Percentiles rank a stretch among this genome's conserved stretches.
Evolutionary conservation across 2,329 filamentous ascomycete genomes (phyloP).

Genomic region (Arthrobotrys pseudoclavata): DNA sequence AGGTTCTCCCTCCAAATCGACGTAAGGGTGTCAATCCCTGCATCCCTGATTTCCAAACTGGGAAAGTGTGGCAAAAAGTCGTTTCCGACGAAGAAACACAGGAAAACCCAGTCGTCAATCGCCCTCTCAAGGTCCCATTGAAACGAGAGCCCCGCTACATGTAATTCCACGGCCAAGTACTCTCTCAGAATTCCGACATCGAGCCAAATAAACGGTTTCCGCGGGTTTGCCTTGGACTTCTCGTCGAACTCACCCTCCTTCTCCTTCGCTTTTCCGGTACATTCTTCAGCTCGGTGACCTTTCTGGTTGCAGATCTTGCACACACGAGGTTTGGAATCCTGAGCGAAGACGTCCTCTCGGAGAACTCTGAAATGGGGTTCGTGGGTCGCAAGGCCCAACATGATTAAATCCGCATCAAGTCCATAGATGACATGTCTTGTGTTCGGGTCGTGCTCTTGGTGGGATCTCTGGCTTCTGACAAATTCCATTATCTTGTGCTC

Average conservation of each 20-base stretch:
- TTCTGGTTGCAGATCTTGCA: conserved; percentile 93
- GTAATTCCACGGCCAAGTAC: conserved; percentile 90
- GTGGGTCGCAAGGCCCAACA: conserved; percentile 96
- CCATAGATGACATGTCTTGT: conserved; percentile 98
- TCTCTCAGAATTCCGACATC: conserved; percentile 92
- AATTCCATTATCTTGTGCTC: conserved; percentile 99
- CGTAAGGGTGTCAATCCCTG: conserved; percentile 95
- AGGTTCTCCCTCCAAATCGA: conserved; percentile 97
- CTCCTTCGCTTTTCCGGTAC: conserved; percentile 81
- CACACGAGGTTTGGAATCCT: conserved; percentile 83
- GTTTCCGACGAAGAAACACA: conserved; percentile 99
- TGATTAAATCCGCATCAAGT: conserved; percentile 96
- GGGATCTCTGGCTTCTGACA: conserved; percentile 90
- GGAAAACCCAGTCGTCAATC: conserved; percentile 98
- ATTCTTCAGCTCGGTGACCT: conserved; percentile 89
- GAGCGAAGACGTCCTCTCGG: conserved; percentile 95
- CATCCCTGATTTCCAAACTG: conserved; percentile 96
- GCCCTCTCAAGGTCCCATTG: conserved; percentile 93
- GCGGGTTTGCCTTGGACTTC: conserved; percentile 73
- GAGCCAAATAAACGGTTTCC: conserved; percentile 98
- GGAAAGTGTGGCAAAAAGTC: conserved; percentile 97
- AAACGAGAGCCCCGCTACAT: conserved; percentile 85
- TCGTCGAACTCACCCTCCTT: conserved; percentile 85
- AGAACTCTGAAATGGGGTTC: conserved; percentile 97
- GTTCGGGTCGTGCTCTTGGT: conserved; percentile 93